phyloP scores from a whole-genome alignment of 169 alveolate genomes.

The Eimeria praecox region DNA sequence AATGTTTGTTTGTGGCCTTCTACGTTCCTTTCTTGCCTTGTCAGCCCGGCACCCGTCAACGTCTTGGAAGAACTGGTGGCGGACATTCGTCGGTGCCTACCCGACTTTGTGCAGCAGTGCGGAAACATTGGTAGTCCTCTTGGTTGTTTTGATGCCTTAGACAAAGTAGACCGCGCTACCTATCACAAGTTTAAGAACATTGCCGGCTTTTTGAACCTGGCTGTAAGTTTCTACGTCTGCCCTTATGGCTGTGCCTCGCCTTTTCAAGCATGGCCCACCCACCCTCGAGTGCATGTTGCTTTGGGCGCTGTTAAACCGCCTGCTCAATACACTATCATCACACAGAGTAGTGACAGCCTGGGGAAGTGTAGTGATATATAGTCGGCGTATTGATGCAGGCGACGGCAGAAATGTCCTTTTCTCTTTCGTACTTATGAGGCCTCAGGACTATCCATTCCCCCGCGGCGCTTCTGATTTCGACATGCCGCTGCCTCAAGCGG shows the following conservation, averaged over 20 bases:
- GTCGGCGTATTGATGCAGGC: not conserved
- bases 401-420: not conserved
- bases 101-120: conserved; percentile 81
- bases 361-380: not conserved
- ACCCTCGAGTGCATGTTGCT: not conserved
- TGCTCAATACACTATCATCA: not conserved
- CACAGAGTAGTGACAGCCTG: not conserved
- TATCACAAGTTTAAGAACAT: conserved; percentile 67
- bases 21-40: conserved; percentile 6
- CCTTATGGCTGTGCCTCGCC: not conserved
- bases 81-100: conserved; percentile 55
- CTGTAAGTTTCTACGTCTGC: not conserved
- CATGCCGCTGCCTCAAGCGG: conserved; percentile 56
- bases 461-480: conserved; percentile 79
- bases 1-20: not conserved
- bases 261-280: not conserved
- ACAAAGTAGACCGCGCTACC: conserved; percentile 77
- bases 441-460: conserved; percentile 73
- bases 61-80: conserved; percentile 78
- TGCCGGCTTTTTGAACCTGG: conserved; percentile 68
- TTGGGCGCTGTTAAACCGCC: not conserved
- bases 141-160: conserved; percentile 67
- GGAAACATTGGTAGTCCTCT: conserved; percentile 54
- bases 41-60: conserved; percentile 79
- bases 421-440: not conserved